Evolutionary conservation across 371 early-diverging fungal genomes (phyloP).

Genomic region (Apophysomyces trapeziformis): DNA sequence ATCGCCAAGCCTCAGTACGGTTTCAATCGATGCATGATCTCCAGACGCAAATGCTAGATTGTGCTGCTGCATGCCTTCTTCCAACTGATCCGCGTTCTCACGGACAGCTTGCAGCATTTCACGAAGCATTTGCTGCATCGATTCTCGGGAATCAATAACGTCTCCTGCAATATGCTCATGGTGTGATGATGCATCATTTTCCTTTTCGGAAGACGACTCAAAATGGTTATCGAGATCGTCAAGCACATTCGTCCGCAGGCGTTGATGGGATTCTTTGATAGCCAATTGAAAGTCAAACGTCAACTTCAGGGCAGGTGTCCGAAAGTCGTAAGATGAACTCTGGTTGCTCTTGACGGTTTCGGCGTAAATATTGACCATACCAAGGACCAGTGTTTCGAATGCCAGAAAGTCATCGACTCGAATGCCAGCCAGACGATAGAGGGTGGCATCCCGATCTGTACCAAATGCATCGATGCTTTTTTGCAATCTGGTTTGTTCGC

Average conservation of each 20-base stretch:
- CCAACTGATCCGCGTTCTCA: conserved; percentile 50
- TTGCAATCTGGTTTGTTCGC: conserved; percentile 30
- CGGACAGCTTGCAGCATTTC: conserved; percentile 55
- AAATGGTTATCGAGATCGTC: conserved; percentile 10
- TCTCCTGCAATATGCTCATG: conserved; percentile 24
- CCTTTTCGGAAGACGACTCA: background rate
- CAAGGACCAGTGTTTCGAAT: conserved; percentile 46
- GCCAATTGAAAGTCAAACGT: conserved; percentile 53
- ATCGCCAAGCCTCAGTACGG: conserved; percentile 45
- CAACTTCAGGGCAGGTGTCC: conserved; percentile 46
- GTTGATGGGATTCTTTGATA: conserved; percentile 45
- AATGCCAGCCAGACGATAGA: conserved; percentile 40
- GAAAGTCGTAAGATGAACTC: conserved; percentile 34
- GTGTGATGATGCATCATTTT: conserved; percentile 7
- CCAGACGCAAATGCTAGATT: conserved; percentile 27
- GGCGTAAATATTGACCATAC: conserved; percentile 47
- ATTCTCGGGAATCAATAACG: conserved; percentile 27
- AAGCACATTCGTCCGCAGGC: conserved; percentile 25
- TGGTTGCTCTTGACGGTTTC: conserved; percentile 26
- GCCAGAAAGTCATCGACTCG: conserved; percentile 47
- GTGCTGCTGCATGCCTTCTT: conserved; percentile 51
- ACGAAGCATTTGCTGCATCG: conserved; percentile 40
- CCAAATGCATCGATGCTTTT: conserved; percentile 30
- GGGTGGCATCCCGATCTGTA: conserved; percentile 25
- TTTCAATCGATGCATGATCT: conserved; percentile 47